Conservation (phyloP, 1,284 basidiomycete genomes). For the Phylloporus sp. region DNA sequence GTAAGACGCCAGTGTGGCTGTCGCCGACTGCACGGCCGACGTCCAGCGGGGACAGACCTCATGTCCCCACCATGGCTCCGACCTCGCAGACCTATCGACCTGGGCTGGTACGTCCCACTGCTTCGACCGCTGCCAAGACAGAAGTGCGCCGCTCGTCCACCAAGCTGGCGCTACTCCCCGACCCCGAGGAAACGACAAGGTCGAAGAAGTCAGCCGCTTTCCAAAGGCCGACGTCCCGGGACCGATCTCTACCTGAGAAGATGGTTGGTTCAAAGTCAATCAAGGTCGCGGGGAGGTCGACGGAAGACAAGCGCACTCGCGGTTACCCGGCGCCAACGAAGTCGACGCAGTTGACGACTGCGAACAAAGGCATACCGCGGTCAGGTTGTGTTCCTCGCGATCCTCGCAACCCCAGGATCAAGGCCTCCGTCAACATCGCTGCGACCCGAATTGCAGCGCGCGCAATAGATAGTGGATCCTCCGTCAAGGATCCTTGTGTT, state of each 20-base stretch:
- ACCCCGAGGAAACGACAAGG: background rate
- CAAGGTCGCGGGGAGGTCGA: background rate
- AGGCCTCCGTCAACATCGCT: too few relatives aligned
- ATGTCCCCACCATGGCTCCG: background rate
- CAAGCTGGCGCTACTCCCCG: background rate
- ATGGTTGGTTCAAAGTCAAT: background rate
- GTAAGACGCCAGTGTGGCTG: background rate
- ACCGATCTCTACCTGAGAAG: background rate
- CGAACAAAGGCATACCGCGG: constrained; percentile 4
- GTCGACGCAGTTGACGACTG: background rate
- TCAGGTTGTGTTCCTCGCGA: constrained; percentile 8
- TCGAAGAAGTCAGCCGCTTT: background rate
- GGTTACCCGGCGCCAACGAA: background rate
- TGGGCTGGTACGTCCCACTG: background rate
- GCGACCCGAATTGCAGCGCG: too few relatives aligned
- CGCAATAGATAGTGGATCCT: background rate
- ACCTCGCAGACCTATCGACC: background rate
- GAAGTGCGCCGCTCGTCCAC: background rate
- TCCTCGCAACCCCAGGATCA: background rate
- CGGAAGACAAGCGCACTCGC: background rate
- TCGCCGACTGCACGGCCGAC: too few relatives aligned
- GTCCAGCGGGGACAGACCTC: background rate
- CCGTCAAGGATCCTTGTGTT: background rate
- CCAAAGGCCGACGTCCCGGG: background rate
- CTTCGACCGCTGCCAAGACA: background rate